Evolutionary conservation across 768 basidiomycete species (phyloP), one percentile per base, ranked within the genome.

Genomic region (Russula sp.): DNA sequence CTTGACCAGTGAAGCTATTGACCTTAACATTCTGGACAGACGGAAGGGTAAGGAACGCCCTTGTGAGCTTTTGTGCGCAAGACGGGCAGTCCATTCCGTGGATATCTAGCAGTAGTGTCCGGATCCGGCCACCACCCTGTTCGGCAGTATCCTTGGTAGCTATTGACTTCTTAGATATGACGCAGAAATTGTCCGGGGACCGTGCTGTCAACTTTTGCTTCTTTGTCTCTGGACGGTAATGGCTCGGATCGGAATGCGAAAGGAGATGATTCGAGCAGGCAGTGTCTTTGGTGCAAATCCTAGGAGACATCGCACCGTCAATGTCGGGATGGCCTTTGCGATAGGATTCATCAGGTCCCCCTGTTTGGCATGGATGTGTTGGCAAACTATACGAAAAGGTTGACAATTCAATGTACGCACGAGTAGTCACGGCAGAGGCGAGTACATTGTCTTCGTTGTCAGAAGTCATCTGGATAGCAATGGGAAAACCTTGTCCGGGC

Each of bases 1-100:
- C 64, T 46, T 48, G 64, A 36, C 45, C 39, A 11, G 59, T 58
- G 20, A 65, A 56, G 36, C 6, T 35, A 45, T 65, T 61, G 43
- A 61, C 64, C n/a, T 56, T 61, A 52, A 61, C 60, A 20, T 65
- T 56, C 18, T 47, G 52, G 9, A 66, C 64, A 2, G 66, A 66
- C 7, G 64, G 49, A 42, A 66, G 38, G 8, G 52, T 56, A n/a
- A 47, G 57, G 14, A 66, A 57, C 18, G 63, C 60, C 8, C 42
- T 54, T 16, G 53, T 45, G 5, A 65, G 18, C 35, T 65, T 59
- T 7, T 9, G 13, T 20, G 51, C 53, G 45, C 66, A 66, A 9
- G 64, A 55, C 13, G 64, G 57, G 53, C 57, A 65, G n/a, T 66
- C 56, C 64, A 65, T 61, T 9, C 66, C 66, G 36, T 56, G 38